Percentiles rank a stretch among this genome's conserved stretches.
phyloP scores from a whole-genome alignment of 163 green algal genomes.

The Prototheca wickerhamii region DNA sequence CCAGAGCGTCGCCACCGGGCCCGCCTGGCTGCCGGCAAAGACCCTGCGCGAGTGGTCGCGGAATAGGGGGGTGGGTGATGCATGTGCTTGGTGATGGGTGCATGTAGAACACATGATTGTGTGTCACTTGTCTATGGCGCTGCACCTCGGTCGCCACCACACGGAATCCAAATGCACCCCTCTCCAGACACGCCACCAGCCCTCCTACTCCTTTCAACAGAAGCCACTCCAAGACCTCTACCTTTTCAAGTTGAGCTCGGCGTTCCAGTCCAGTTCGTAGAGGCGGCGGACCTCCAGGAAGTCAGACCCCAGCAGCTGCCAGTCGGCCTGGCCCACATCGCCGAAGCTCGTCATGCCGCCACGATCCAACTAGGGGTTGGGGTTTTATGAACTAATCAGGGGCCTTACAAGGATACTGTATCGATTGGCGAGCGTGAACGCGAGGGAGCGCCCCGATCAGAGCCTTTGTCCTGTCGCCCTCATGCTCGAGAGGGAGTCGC shows the following conservation, averaged over 20 bases:
- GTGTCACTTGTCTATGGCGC: too few species aligned
- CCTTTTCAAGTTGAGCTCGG: conserved; percentile 19
- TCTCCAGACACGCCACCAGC: background rate
- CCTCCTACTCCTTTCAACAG: background rate
- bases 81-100: background rate
- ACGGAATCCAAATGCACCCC: background rate
- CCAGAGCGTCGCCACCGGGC: conserved; percentile 67
- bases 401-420: too few species aligned
- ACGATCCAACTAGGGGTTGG: too few species aligned
- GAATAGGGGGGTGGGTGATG: background rate
- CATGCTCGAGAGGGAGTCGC: too few species aligned
- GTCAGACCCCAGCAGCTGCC: conserved; percentile 14
- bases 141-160: too few species aligned
- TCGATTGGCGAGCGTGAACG: too few species aligned
- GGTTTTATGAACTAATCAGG: too few species aligned
- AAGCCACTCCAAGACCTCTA: background rate
- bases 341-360: too few species aligned
- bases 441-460: too few species aligned
- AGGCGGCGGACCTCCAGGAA: conserved; percentile 20
- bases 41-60: conserved; percentile 7
- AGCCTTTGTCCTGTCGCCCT: too few species aligned
- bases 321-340: conserved; percentile 20
- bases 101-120: background rate
- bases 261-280: conserved; percentile 18
- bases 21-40: conserved; percentile 44